Evolutionary conservation across 192 early-diverging fungal genomes (phyloP), one percentile per base, ranked within the genome.

Genomic region (Dissophora ornata): DNA sequence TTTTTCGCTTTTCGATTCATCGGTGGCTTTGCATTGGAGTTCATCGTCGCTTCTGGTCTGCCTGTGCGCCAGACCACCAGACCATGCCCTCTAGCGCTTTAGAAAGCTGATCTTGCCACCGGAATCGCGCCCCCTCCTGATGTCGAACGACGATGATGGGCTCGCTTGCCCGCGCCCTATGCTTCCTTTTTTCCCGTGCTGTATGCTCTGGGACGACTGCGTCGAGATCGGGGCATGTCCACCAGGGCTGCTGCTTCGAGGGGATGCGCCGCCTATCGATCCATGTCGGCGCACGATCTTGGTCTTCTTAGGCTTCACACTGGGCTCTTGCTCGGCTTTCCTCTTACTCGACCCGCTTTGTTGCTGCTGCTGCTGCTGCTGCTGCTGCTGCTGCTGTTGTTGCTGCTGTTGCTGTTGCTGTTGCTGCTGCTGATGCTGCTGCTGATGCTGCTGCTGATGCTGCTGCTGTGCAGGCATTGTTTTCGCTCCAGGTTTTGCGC

Each of bases 201-300:
- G 56, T 28, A 47, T 21, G n/a, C 34, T n/a, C 4, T 58, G 55
- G 1, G 48, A 11, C 2, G 57, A 26, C 26, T 49, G 54, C 30
- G 26, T 9, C 11, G 34, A 4, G 6, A 53, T 48, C 2, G 16
- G 33, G 7, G n/a, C 46, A 47, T 44, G 56, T 45, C 58, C 44
- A 22, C 45, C 57, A 44, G 58, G 68, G 36, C 58, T 70, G 33
- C n/a, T 70, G 30, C 21, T 47, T 22, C 54, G 54, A 13, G 73
- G 64, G 9, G 53, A 57, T 26, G 15, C 13, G 6, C 64, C 59
- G 7, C 57, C 59, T 15, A 48, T 62, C 5, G 53, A 34, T 3
- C 29, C 52, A 13, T 63, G 53, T 18, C 59, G 64, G 4, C 73
- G 73, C 19, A 67, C 30, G 19, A 77, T 77, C 54, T 77, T 75